A percentile compares a stretch with the other conserved stretches of the same genome.
These are phyloP conservation scores for Closterium sp. DNA, from an alignment of 139 green algal genomes.

Conservation along the genomic window DNA sequence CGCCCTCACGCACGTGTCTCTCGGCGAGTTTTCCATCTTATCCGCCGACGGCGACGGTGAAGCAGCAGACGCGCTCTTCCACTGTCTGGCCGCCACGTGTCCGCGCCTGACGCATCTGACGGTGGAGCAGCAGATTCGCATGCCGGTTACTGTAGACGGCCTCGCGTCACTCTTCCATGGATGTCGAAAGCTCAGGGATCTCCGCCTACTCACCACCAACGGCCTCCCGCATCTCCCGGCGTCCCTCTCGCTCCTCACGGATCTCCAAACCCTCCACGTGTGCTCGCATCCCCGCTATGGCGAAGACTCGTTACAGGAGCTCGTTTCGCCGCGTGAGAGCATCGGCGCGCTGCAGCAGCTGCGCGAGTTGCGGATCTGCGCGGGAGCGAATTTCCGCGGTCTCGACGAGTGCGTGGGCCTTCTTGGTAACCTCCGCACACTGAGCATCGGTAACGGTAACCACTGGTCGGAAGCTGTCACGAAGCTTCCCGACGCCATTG, in stretches of 20 bases:
- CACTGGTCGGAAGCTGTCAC: neutral
- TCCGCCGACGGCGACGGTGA: too few species aligned
- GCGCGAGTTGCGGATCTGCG: neutral
- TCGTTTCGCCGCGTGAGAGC: neutral
- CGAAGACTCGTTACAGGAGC: neutral
- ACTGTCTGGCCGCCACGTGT: neutral
- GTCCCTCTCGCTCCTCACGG: neutral
- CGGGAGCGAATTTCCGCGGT: neutral
- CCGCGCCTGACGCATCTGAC: neutral
- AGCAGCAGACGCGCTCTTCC: too few species aligned
- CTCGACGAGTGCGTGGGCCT: neutral
- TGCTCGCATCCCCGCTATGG: neutral
- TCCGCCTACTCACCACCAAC: neutral
- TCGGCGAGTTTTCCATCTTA: too few species aligned
- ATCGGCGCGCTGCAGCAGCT: neutral
- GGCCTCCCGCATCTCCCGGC: neutral
- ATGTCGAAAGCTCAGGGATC: neutral
- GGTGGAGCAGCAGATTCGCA: neutral
- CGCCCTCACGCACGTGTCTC: too few species aligned
- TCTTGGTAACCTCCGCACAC: neutral
- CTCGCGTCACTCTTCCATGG: neutral
- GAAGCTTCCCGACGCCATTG: neutral
- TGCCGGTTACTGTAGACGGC: neutral
- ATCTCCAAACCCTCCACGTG: neutral
- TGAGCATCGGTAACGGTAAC: neutral